Base-by-base conservation (phyloP, 2,329 filamentous ascomycete species). In the Parastagonospora nodorum region DNA sequence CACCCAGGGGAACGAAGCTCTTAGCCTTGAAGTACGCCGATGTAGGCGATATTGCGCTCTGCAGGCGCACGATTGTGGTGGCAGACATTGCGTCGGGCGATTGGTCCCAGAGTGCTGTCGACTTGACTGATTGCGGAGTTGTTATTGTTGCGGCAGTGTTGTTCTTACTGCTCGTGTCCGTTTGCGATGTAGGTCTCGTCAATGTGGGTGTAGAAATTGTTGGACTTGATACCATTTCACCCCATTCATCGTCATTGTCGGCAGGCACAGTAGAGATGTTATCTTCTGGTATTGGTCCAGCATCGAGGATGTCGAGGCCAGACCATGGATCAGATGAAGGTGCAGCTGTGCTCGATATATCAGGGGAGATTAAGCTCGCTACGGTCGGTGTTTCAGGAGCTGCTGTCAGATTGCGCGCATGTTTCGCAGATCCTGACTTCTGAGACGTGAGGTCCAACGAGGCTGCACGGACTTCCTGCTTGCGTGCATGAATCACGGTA, bases 141-240 rank as follows among this genome's bases (percentile, higher is more conserved):
- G 55, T 49, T 11, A 52, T 37, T 8, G 53, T 38, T 15, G 57
- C 50, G 5, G 60, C 35, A 0, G 54, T 60, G 14, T 39, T 48
- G 15, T 53, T 24, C 5, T 5, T 24, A 24, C 19, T 45, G 1
- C 41, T 52, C 29, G 46, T 49, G 5, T 55, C 31, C 36, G 57
- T 39, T 14, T 48, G 55, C 10, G 59, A 35, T 24, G 54, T 53
- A 12, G 57, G 30, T n/a, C 51, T 45, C 19, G 49, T 51, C 8
- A 60, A 50, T 15, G 56, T 53, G 11, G 58, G 56, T 28, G 53
- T 60, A n/a, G 68, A 57, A 1, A 65, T 43, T 8, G 64, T 65
- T 42, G 71, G 68, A 11, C 64, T 73, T 37, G 72, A 64, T 36
- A 74, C 66, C 72, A 74, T 74, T 35, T 74, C 72, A 45, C 72